Evolutionary conservation across 2,329 filamentous ascomycete species (phyloP).

Genomic region (Penicillium sp.): DNA sequence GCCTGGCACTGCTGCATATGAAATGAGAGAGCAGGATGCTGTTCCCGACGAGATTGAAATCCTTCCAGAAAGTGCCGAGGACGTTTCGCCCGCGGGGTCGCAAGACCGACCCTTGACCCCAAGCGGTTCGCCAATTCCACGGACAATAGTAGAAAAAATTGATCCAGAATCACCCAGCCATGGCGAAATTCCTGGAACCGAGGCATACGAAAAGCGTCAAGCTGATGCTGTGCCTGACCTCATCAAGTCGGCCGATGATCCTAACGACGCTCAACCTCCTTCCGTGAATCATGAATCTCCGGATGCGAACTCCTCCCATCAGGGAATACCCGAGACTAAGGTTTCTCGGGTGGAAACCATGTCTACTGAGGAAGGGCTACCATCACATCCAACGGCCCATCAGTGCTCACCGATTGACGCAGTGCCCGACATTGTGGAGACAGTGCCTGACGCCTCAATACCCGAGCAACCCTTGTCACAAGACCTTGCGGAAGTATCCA

Average conservation of each 20-base stretch:
- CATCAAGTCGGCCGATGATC: slow-evolving; percentile 49
- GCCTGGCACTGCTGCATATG: slow-evolving; percentile 60
- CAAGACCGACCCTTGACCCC: slow-evolving; percentile 50
- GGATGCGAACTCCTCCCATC: slow-evolving; percentile 13
- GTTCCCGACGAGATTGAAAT: slow-evolving; percentile 64
- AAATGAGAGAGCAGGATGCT: slow-evolving; percentile 57
- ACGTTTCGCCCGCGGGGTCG: slow-evolving; percentile 40
- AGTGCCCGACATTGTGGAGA: slow-evolving; percentile 43
- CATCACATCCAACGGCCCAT: slow-evolving; percentile 37
- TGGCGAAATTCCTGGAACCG: slow-evolving; percentile 62
- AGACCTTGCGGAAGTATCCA: slow-evolving; percentile 46
- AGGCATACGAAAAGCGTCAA: slow-evolving; percentile 55
- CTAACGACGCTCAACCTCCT: slow-evolving; percentile 31
- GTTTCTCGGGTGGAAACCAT: slow-evolving; percentile 45
- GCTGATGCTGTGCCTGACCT: slow-evolving; percentile 61
- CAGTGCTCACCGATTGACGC: slow-evolving; percentile 43
- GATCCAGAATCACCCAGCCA: slow-evolving; percentile 56
- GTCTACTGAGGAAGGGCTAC: slow-evolving; percentile 33
- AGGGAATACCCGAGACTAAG: slow-evolving; percentile 43
- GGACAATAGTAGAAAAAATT: slow-evolving; percentile 61
- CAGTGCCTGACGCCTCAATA: slow-evolving; percentile 42
- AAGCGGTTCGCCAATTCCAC: slow-evolving; percentile 55
- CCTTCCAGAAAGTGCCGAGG: slow-evolving; percentile 46
- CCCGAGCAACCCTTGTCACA: slow-evolving; percentile 51
- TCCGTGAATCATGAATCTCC: slow-evolving; percentile 20